phyloP scores from a whole-genome alignment of 75 land plant species.

The Pinus albicaulis region DNA sequence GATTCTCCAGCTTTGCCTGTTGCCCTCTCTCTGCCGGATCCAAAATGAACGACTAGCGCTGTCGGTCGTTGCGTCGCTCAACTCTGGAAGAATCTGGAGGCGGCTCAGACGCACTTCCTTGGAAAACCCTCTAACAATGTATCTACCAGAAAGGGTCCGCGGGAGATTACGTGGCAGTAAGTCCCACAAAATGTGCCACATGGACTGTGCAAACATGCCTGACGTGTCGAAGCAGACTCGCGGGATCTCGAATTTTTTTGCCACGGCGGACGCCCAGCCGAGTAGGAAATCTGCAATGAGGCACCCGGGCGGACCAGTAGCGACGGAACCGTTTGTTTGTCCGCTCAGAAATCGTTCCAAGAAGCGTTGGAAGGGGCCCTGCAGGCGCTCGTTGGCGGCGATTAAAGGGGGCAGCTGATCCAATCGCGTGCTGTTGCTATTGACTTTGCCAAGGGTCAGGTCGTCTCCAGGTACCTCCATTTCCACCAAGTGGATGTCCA shows the following conservation, averaged over 20 bases:
- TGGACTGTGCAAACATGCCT: neutral
- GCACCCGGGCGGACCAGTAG: neutral
- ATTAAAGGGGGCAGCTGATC: neutral
- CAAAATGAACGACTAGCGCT: no score
- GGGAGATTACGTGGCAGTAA: no score
- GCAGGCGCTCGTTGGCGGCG: conserved; percentile 11
- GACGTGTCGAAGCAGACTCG: conserved; percentile 1
- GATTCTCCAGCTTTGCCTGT: no score
- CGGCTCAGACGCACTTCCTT: no score
- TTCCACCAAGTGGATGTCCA: conserved; percentile 2
- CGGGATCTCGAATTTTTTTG: neutral
- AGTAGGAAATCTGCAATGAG: neutral
- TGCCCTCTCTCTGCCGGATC: no score
- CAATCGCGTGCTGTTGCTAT: neutral
- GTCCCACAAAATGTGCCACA: neutral
- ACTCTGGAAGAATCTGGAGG: no score
- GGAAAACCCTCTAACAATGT: no score
- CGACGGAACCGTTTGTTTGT: no score
- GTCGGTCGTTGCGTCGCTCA: no score
- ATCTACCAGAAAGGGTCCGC: no score
- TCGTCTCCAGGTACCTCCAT: neutral
- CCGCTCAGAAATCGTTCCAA: neutral
- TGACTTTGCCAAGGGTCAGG: neutral
- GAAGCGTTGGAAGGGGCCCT: neutral
- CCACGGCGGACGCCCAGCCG: neutral